Conservation (phyloP, 176 grass and related monocot species). For the Metroxylon sagu region DNA sequence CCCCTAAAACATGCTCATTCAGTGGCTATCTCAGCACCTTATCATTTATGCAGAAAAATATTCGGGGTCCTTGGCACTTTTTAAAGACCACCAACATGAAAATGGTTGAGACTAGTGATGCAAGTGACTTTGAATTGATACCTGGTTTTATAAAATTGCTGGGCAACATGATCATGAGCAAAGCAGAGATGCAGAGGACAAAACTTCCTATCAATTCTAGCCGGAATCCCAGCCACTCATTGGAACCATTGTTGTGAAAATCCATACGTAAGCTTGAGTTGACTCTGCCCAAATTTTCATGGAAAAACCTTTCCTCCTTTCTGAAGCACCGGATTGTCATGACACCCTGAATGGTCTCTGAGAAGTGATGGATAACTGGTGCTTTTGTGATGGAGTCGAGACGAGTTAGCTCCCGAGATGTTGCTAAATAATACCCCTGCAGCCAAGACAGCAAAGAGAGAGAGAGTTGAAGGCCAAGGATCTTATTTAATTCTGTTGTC, state of each 20-base stretch:
- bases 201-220: slow-evolving; percentile 76
- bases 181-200: slow-evolving; percentile 69
- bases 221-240: slow-evolving; percentile 90
- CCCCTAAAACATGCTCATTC: too few species aligned
- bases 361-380: slow-evolving; percentile 98
- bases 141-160: slow-evolving; percentile 62
- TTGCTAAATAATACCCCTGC: slow-evolving; percentile 73
- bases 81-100: too few species aligned
- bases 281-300: slow-evolving; percentile 70
- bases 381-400: slow-evolving; percentile 97
- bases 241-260: slow-evolving; percentile 95
- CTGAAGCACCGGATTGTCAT: slow-evolving; percentile 90
- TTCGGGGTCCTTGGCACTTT: too few species aligned
- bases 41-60: too few species aligned
- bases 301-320: slow-evolving; percentile 55
- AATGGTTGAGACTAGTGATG: too few species aligned
- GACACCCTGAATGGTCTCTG: slow-evolving; percentile 87
- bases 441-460: not conserved
- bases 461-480: not conserved
- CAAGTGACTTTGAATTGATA: not conserved
- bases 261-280: slow-evolving; percentile 95
- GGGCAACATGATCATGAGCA: slow-evolving; percentile 88
- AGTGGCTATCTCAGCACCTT: too few species aligned
- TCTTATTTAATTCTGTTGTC: too few species aligned
- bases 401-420: slow-evolving; percentile 85